Base-by-base conservation (phyloP, 2,329 filamentous ascomycete species). In the Nemania sp. region DNA sequence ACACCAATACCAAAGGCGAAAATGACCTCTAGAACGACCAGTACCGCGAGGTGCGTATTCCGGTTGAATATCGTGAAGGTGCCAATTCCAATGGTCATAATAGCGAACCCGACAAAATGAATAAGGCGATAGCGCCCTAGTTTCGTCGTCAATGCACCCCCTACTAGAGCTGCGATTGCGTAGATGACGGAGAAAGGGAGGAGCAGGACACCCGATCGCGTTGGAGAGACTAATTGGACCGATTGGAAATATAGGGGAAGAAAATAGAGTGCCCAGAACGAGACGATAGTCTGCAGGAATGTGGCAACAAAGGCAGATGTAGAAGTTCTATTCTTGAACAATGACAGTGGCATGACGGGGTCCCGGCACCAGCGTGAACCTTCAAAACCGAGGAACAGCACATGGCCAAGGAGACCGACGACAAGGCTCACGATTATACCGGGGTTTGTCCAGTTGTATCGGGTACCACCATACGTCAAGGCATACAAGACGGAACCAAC, bases 241-340 rank as follows among this genome's bases (percentile, higher is more conserved):
- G 66, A 61, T 22, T 85, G 82, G 72, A 85, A 84, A 72, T 84
- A 86, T 7, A 85, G 67, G 0, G 83, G 81, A 0, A 84, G 67
- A 66, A 83, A 84, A 72, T 79, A 81, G 27, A 78, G 69, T 13
- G 74, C 69, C 76, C 79, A 81, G 57, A 76, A 77, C 0, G 77
- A 68, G 4, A 82, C 68, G 7, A 83, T 63, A 6, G 75, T 74
- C n/a, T 81, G 75, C 2, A 84, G 53, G 55, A 83, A 81, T 2
- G 77, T 80, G 10, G 78, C 63, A 2, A 75, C 54, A 55, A 78
- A 80, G 1, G 60, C 67, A 3, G 63, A 56, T 0, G 69, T 54
- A 0, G 72, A 76, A 4, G 83, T 86, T 5, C 81, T 75, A 68
- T 83, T 85, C 0, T 72, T 73, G 75, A 86, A 85, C 10, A 86